Evolutionary conservation across 2,329 filamentous ascomycete species (phyloP).

Genomic region (Sporothrix protearum): DNA sequence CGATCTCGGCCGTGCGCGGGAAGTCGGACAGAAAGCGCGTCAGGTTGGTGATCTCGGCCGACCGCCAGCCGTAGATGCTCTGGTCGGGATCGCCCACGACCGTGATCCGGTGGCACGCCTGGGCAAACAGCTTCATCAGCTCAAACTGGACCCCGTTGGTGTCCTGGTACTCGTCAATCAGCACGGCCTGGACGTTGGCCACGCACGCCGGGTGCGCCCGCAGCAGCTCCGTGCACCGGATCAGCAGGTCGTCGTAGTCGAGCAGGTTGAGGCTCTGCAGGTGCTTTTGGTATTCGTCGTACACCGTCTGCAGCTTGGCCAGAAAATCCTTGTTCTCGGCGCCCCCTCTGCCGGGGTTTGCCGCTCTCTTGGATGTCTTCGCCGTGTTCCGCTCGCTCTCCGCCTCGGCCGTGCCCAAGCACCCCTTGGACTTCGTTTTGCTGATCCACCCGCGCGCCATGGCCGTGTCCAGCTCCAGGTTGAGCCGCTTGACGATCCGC

Average conservation of each 20-base stretch:
- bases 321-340: slow-evolving; percentile 34
- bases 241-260: slow-evolving; percentile 89
- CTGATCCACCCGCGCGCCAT: slow-evolving; percentile 73
- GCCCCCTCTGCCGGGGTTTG: slow-evolving; percentile 32
- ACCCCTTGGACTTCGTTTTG: slow-evolving; percentile 58
- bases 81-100: slow-evolving; percentile 97
- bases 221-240: slow-evolving; percentile 78
- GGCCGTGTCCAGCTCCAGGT: slow-evolving; percentile 60
- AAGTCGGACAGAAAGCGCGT: slow-evolving; percentile 73
- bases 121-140: slow-evolving; percentile 82
- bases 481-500: slow-evolving; percentile 74
- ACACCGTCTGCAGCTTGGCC: slow-evolving; percentile 65
- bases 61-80: slow-evolving; percentile 95
- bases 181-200: slow-evolving; percentile 80
- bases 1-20: slow-evolving; percentile 72
- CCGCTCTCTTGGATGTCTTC: slow-evolving; percentile 35
- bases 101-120: slow-evolving; percentile 70
- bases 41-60: slow-evolving; percentile 87
- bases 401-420: slow-evolving; percentile 39
- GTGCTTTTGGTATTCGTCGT: slow-evolving; percentile 72
- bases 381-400: slow-evolving; percentile 41
- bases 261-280: slow-evolving; percentile 74
- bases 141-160: slow-evolving; percentile 95
- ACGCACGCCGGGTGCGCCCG: slow-evolving; percentile 72
- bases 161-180: slow-evolving; percentile 98